Percentiles rank a stretch among this genome's conserved stretches.
These are phyloP conservation scores for Closterium sp. DNA, from an alignment of 139 green algal genomes.

Conservation along the genomic window DNA sequence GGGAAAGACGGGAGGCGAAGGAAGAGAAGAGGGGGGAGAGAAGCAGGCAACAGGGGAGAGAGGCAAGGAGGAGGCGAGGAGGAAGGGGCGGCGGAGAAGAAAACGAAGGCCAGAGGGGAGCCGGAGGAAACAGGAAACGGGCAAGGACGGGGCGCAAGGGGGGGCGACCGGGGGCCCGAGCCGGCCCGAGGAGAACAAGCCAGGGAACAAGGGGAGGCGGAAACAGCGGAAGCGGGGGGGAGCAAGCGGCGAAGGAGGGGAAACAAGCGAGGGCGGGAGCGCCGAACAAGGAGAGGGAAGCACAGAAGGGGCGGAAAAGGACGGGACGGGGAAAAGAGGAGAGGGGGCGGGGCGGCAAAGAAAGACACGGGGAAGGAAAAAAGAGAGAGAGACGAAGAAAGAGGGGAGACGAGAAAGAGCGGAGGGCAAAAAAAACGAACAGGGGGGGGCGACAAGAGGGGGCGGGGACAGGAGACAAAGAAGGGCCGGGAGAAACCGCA, in stretches of 20 bases:
- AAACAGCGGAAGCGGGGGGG: not conserved
- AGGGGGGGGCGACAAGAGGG: not conserved
- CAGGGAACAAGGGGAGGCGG: not conserved
- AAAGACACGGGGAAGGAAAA: not conserved
- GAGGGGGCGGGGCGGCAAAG: not conserved
- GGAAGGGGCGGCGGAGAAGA: not conserved
- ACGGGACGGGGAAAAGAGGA: not conserved
- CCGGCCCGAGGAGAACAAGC: not conserved
- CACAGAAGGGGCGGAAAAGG: not conserved
- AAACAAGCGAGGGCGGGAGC: not conserved
- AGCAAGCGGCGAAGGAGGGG: not conserved
- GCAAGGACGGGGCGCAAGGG: too few relatives aligned
- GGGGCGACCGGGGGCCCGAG: too few relatives aligned
- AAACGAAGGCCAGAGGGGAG: not conserved
- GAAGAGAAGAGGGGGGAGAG: not conserved
- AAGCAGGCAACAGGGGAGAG: not conserved
- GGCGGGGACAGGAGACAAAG: not conserved
- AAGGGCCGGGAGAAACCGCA: not conserved
- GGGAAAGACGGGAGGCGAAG: not conserved
- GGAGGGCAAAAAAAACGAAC: not conserved
- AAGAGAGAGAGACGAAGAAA: not conserved
- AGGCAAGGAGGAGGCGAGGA: not conserved
- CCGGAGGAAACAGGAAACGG: too few relatives aligned
- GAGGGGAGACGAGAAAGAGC: not conserved
- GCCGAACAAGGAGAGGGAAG: not conserved